Evolutionary conservation across 2,329 filamentous ascomycete species (phyloP), one percentile per base, ranked within the genome.

Genomic region (Lachnellula hyalina): DNA sequence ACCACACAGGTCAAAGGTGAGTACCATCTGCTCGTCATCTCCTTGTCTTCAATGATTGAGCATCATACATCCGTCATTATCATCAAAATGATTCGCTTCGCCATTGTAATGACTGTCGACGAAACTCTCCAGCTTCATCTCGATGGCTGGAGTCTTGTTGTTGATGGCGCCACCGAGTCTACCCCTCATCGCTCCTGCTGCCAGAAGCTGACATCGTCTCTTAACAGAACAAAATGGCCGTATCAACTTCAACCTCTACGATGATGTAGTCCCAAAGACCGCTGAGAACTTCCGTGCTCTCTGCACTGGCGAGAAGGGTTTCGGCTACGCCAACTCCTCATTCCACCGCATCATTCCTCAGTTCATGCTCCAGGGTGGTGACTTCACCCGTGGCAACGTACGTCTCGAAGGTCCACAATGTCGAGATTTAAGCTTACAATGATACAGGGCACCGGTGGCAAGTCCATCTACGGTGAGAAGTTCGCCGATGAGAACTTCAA

Each of bases 301-400:
- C 59, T 96, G 91, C 78, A 96, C 92, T 0, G 81, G 80, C 65
- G 82, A 89, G 79, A 84, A 90, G 77, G 89, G 89, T 70, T 86
- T 88, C 74, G 89, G 90, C 67, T 96, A 95, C 82, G 75, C 82
- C 73, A 84, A 83, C 71, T 94, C 89, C 67, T 80, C 82, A 65
- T 96, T 96, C 86, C 90, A 96, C 83, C 90, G 91, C 68, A 86
- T 96, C 75, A 96, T 96, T 75, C 88, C 88, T 66, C 74, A 90
- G 55, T 96, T 96, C 83, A 96, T 96, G 91, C 86, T 96, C 68
- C 91, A 96, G 83, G 91, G 90, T 73, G 90, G 90, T 82, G 90
- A 96, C 82, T 95, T 95, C 80, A 95, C 90, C 76, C 88, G 88
- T 71, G 84, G 85, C 71, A 94, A 95, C 76, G 91, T 96, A 80